Base-by-base conservation (phyloP, 768 basidiomycete genomes). In the Tephrocybe sp. region DNA sequence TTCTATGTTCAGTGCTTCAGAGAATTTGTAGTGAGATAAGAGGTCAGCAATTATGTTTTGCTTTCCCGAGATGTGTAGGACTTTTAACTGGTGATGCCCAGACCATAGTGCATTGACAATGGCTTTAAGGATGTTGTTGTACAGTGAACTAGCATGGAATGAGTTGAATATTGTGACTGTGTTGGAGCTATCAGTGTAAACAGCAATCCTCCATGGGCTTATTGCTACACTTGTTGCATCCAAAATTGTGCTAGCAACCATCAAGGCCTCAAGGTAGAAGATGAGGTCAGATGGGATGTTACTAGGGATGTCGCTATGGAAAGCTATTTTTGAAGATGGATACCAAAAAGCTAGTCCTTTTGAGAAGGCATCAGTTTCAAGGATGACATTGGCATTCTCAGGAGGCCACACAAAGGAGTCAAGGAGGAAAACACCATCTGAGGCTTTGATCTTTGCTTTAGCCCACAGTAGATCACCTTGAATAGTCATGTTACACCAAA, bases 151-250 rank as follows among this genome's bases (percentile, higher is more conserved):
- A 19, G 36, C 36, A 21, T 37, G 36, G 5, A 2, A 52, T 21
- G 3, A 43, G 35, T 2, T 49, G 39, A 0, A 64, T 46, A 68
- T 64, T 16, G 58, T 34, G 3, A 69, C 62, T 0, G 62, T 61
- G 48, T 69, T 67, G 1, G 30, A 15, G 38, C 57, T 70, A 53
- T 70, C 68, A 1, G 64, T 60, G 44, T 51, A 66, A 25, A 70
- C 56, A 3, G 62, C 26, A 8, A 66, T 22, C 5, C 19, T 47
- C 0, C 0, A 11, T 2, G 44, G 24, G 0, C 5, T 13, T 5
- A 22, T 11, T 1, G 11, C 8, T 12, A 13, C 3, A 2, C 8
- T 15, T 1, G 18, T 18, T 5, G n/a, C 44, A 19, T 53, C 6
- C 4, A 51, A 19, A 2, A 62, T 6, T 0, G 59, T 55, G 7